Evolutionary conservation across 306 rosid genomes (phyloP).

Genomic region (Medicago lupulina): DNA sequence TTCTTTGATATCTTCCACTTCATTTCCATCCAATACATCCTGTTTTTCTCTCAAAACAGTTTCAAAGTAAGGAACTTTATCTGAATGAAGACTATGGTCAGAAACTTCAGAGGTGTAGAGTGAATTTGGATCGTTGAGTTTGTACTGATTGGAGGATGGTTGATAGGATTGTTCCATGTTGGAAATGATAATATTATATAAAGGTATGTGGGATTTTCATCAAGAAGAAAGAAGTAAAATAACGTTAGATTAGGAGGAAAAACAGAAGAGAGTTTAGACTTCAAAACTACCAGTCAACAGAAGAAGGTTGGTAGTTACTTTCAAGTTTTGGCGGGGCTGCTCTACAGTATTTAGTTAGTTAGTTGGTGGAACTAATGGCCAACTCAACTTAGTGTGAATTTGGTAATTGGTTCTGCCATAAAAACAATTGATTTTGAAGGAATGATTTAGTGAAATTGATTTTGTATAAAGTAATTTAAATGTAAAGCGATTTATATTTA

Average conservation of each 20-base stretch:
- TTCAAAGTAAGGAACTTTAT: constrained; percentile 44
- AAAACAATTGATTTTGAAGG: no score
- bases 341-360: background rate
- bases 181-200: constrained; percentile 24
- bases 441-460: no score
- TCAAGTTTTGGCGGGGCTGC: constrained; percentile 17
- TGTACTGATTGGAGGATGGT: background rate
- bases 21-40: constrained; percentile 41
- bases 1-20: constrained; percentile 47
- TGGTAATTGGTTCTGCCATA: no score
- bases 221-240: constrained; percentile 36
- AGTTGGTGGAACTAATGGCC: constrained; percentile 6
- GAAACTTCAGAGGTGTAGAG: background rate
- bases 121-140: background rate
- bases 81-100: constrained; percentile 30
- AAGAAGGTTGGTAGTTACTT: background rate
- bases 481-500: no score
- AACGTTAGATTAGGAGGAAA: constrained; percentile 10
- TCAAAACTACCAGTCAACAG: constrained; percentile 70
- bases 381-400: background rate
- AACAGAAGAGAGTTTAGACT: background rate
- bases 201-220: constrained; percentile 30
- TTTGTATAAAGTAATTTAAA: no score
- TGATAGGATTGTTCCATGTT: constrained; percentile 50
- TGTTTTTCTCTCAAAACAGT: constrained; percentile 44